Base-by-base conservation (phyloP, 306 rosid genomes). In the Vicia sativa region DNA sequence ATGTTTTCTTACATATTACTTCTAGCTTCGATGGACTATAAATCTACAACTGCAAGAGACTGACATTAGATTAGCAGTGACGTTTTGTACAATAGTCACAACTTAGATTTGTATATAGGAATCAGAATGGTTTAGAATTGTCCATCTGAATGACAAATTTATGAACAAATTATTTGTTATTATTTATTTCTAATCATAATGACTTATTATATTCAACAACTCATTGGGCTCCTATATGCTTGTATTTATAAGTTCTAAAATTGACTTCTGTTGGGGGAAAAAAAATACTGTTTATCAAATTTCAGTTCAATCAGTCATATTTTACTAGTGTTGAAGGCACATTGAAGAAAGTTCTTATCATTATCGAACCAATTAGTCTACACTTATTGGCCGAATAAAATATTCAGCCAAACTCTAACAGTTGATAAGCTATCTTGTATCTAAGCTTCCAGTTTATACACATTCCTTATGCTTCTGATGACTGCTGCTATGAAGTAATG, bases 211-310 rank as follows among this genome's bases (percentile, higher is more conserved):
- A 29, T 43, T 43, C 54, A 60, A 63, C 35, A 62, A 21, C 54
- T 63, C 39, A 29, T 5, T 21, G 18, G 42, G 45, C 44, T 59
- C 44, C 65, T 35, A 25, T 37, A 35, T 37, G 65, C 39, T 56
- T 29, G 12, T 10, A 11, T 28, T 56, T 57, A 57, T 57, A 9
- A 57, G 31, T 29, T 57, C 31, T 19, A 56, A 25, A 56, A 28
- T 41, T 6, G 62, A 18, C 62, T 56, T 6, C 37, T 31, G 9
- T 6, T 6, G 1, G 9, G 31, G 14, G 3, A 9, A 9, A 21
- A 55, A 7, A 29, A 12, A 59, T 16, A 35, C 1, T 31, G 9
- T 31, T 6, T 31, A 31, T 31, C 37, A 31, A 31, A 6, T 31
- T 29, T 29, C 34, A 4, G 34, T 4, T 6, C 62, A 26, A 13